These are phyloP conservation scores for Xylaria sp. DNA, from an alignment of 2,329 filamentous ascomycete species.

Conservation along the genomic window DNA sequence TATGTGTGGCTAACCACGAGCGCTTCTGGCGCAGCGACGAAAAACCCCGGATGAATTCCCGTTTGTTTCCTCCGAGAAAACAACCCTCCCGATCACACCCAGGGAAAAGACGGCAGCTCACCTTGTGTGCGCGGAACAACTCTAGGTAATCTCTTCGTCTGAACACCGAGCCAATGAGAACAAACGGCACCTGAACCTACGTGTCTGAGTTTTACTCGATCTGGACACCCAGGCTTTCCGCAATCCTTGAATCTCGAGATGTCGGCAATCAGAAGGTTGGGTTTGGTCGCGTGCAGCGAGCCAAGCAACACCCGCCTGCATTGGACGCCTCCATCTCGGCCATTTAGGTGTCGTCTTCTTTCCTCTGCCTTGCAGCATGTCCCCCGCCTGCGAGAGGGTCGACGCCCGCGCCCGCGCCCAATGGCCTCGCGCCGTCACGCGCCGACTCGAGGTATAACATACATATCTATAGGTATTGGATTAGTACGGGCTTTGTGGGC, in stretches of 20 bases:
- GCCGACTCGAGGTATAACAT: conserved; percentile 7
- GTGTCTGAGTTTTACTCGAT: neutral
- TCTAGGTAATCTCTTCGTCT: neutral
- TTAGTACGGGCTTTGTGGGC: neutral
- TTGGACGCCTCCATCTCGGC: neutral
- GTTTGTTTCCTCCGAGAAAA: neutral
- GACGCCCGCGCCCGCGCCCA: neutral
- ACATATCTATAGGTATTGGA: neutral
- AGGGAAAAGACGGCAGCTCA: neutral
- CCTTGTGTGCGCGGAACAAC: neutral
- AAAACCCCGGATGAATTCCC: neutral
- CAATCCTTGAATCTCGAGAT: neutral
- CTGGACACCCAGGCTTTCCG: neutral
- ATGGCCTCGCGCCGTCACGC: conserved; percentile 15
- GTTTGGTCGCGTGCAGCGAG: neutral
- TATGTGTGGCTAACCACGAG: no score
- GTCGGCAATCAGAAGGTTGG: neutral
- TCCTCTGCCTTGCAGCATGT: neutral
- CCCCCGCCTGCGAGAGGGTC: no score
- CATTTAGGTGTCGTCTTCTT: neutral
- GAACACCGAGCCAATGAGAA: neutral
- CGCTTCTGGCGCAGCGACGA: no score
- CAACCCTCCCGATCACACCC: no score
- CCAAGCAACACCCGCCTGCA: neutral
- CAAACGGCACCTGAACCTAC: neutral